These are phyloP conservation scores for Alternaria solani DNA, from an alignment of 2,329 filamentous ascomycete species.

Conservation along the genomic window DNA sequence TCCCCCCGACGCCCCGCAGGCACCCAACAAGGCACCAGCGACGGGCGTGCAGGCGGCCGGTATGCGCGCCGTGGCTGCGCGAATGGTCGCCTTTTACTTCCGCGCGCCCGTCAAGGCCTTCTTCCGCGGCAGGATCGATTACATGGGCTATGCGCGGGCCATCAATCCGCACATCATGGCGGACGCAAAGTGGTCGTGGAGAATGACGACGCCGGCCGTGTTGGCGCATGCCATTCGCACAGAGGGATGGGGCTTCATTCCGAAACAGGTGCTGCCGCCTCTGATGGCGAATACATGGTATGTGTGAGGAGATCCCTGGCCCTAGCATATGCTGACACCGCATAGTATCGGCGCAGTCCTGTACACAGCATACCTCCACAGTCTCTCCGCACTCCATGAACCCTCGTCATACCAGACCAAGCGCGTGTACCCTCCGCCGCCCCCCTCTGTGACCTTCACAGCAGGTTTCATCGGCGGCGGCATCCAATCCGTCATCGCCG, in stretches of 20 bases:
- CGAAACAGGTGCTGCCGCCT: slow-evolving; percentile 79
- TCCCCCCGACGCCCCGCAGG: slow-evolving; percentile 31
- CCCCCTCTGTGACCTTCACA: slow-evolving; percentile 68
- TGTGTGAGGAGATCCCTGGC: slow-evolving; percentile 4
- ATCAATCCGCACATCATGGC: slow-evolving; percentile 65
- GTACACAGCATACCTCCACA: slow-evolving; percentile 78
- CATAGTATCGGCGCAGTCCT: slow-evolving; percentile 72
- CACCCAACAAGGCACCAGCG: slow-evolving; percentile 64
- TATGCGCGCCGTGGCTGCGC: slow-evolving; percentile 82
- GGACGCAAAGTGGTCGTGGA: slow-evolving; percentile 64
- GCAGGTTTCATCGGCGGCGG: slow-evolving; percentile 74
- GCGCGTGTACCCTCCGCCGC: slow-evolving; percentile 74
- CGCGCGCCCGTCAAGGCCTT: slow-evolving; percentile 91
- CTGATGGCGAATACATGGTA: slow-evolving; percentile 75
- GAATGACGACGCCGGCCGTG: slow-evolving; percentile 73
- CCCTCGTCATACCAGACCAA: slow-evolving; percentile 68
- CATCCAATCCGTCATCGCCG: slow-evolving; percentile 75
- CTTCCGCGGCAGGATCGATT: slow-evolving; percentile 89
- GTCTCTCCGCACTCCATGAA: slow-evolving; percentile 71
- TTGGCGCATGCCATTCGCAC: slow-evolving; percentile 71
- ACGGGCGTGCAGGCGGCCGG: slow-evolving; percentile 85
- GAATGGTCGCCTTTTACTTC: slow-evolving; percentile 89
- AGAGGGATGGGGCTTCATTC: slow-evolving; percentile 78
- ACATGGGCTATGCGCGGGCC: slow-evolving; percentile 70
- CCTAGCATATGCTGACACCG: slow-evolving; percentile 13